Conservation (phyloP, 1,139 yeast species). For the Kodamaea ohmeri region DNA sequence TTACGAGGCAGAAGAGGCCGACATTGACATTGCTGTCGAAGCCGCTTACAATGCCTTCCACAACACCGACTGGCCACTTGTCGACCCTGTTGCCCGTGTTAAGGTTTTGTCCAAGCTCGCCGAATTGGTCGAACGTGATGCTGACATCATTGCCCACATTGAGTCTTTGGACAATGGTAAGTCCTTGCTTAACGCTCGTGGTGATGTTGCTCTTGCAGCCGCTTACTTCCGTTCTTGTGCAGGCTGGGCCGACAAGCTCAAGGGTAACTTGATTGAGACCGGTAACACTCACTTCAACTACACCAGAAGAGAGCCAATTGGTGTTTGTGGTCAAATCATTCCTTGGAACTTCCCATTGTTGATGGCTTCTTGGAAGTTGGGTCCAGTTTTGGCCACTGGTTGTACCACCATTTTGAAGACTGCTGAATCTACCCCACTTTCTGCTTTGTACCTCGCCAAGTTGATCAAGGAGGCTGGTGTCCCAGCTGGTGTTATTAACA, state of each 20-base stretch:
- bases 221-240: slow-evolving; percentile 26
- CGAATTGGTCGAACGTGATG: slow-evolving; percentile 19
- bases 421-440: slow-evolving; percentile 36
- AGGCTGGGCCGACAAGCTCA: slow-evolving; percentile 29
- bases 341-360: slow-evolving; percentile 41
- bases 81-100: slow-evolving; percentile 24
- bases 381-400: slow-evolving; percentile 35
- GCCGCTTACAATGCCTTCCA: slow-evolving; percentile 19
- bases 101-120: slow-evolving; percentile 17
- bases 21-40: slow-evolving; percentile 19
- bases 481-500: slow-evolving; percentile 36
- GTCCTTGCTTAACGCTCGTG: slow-evolving; percentile 17
- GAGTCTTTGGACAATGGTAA: slow-evolving; percentile 23
- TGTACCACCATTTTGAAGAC: slow-evolving; percentile 35
- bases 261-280: slow-evolving; percentile 23
- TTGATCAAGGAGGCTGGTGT: slow-evolving; percentile 30
- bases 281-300: slow-evolving; percentile 26
- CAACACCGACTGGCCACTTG: slow-evolving; percentile 36
- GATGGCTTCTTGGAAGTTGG: slow-evolving; percentile 39
- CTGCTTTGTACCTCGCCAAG: slow-evolving; percentile 31
- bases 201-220: slow-evolving; percentile 18
- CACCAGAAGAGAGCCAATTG: slow-evolving; percentile 34
- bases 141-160: slow-evolving; percentile 19
- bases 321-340: slow-evolving; percentile 39
- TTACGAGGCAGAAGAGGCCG: slow-evolving; percentile 18